A percentile compares a stretch with the other conserved stretches of the same genome.
Conservation (phyloP, 2,329 filamentous ascomycete species). For the Talaromyces marneffei region DNA sequence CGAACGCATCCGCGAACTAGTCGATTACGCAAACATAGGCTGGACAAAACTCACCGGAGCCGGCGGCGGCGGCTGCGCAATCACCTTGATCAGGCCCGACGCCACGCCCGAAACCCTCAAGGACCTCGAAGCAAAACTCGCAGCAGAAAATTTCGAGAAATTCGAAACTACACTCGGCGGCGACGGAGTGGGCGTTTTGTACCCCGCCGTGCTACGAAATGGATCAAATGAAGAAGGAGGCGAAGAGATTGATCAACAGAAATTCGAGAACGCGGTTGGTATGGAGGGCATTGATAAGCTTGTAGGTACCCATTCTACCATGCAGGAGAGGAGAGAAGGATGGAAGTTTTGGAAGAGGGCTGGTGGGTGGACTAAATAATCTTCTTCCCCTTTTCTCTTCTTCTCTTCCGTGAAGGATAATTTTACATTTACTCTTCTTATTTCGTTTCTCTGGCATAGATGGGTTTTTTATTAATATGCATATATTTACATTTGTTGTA, state of each 20-base stretch:
- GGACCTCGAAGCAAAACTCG: constrained; percentile 60
- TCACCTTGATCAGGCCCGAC: constrained; percentile 74
- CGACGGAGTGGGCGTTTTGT: constrained; percentile 88
- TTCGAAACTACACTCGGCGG: constrained; percentile 89
- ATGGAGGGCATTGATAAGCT: constrained; percentile 79
- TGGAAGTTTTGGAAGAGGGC: constrained; percentile 76
- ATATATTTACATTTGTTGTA: background rate
- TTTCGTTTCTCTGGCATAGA: background rate
- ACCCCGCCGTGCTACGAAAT: constrained; percentile 85
- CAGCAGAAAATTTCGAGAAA: constrained; percentile 68
- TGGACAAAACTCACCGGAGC: constrained; percentile 98
- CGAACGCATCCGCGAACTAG: constrained; percentile 83
- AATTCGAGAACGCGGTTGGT: constrained; percentile 76
- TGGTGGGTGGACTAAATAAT: constrained; percentile 4
- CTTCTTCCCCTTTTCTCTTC: too few species aligned
- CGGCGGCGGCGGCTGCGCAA: constrained; percentile 91
- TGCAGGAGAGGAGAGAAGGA: constrained; percentile 63
- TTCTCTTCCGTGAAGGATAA: background rate
- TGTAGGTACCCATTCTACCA: constrained; percentile 63
- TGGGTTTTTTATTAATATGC: background rate
- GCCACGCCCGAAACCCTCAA: constrained; percentile 52
- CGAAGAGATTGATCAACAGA: constrained; percentile 88
- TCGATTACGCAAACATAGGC: constrained; percentile 81
- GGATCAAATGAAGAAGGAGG: constrained; percentile 75
- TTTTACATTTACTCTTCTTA: background rate